phyloP scores from a whole-genome alignment of 2,329 filamentous ascomycete genomes.

The Diaporthe sp. region DNA sequence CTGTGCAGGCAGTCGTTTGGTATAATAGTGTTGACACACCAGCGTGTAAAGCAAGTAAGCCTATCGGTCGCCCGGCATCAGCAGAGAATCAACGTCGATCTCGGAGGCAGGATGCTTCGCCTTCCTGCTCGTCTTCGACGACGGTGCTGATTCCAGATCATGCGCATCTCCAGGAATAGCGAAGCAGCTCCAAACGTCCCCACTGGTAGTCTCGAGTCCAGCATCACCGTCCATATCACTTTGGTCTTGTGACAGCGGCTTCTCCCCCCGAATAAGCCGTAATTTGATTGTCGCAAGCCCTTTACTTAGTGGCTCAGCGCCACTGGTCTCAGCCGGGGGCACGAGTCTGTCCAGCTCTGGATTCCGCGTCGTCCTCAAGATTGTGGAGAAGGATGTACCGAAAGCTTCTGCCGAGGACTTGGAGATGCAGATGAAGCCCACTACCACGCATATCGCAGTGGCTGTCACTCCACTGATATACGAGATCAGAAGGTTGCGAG shows the following conservation, averaged over 20 bases:
- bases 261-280: neutral
- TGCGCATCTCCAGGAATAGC: neutral
- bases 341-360: conserved; percentile 14
- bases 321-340: neutral
- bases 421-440: neutral
- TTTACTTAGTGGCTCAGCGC: neutral
- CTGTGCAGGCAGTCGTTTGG: too few species aligned
- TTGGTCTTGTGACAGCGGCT: neutral
- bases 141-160: neutral
- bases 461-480: neutral
- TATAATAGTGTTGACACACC: neutral
- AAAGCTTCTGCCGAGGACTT: neutral
- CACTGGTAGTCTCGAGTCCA: neutral
- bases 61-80: neutral
- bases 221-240: neutral
- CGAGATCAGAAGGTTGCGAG: neutral
- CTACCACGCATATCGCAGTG: neutral
- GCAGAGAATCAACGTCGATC: neutral
- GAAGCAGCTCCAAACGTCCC: neutral
- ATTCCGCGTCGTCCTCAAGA: neutral
- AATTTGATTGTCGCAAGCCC: neutral
- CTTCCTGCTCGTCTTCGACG: neutral
- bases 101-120: neutral
- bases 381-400: conserved; percentile 1
- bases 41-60: neutral